phyloP scores from a whole-genome alignment of 371 early-diverging fungal genomes.

The Lichtheimia ramosa region DNA sequence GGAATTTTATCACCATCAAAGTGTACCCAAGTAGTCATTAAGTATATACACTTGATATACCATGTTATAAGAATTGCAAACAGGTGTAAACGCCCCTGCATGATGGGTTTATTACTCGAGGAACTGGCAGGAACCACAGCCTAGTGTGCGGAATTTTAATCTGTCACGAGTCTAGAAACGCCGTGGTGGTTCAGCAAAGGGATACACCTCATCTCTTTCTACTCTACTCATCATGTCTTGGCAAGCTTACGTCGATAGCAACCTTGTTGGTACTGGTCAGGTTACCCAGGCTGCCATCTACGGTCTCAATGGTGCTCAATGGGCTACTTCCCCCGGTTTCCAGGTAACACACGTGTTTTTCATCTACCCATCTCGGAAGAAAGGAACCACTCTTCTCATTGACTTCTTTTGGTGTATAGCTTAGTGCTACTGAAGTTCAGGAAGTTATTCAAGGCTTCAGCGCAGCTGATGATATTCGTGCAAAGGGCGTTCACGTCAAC shows the following conservation, averaged over 20 bases:
- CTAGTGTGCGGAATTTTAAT: no score
- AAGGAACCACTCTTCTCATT: not conserved
- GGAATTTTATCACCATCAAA: no score
- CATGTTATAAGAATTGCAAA: no score
- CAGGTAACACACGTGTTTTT: conserved; percentile 37
- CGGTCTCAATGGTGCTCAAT: conserved; percentile 76
- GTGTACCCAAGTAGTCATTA: no score
- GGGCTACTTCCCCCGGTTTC: conserved; percentile 82
- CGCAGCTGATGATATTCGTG: conserved; percentile 51
- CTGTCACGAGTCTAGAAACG: no score
- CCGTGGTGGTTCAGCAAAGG: no score
- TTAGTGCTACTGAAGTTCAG: conserved; percentile 55
- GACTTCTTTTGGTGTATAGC: conserved; percentile 30
- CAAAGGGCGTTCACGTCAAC: conserved; percentile 66
- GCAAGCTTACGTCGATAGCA: conserved; percentile 86
- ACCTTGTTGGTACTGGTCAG: conserved; percentile 78
- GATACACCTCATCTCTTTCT: conserved; percentile 2
- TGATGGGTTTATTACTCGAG: no score
- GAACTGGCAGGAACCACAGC: no score
- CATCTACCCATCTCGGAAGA: conserved; percentile 9
- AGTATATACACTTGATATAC: no score
- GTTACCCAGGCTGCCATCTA: conserved; percentile 77
- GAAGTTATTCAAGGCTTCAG: conserved; percentile 67
- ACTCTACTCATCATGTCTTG: conserved; percentile 66
- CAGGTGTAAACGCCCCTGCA: no score